These are phyloP conservation scores for Diaporthe ilicicola DNA, from an alignment of 2,329 filamentous ascomycete species.

Conservation along the genomic window DNA sequence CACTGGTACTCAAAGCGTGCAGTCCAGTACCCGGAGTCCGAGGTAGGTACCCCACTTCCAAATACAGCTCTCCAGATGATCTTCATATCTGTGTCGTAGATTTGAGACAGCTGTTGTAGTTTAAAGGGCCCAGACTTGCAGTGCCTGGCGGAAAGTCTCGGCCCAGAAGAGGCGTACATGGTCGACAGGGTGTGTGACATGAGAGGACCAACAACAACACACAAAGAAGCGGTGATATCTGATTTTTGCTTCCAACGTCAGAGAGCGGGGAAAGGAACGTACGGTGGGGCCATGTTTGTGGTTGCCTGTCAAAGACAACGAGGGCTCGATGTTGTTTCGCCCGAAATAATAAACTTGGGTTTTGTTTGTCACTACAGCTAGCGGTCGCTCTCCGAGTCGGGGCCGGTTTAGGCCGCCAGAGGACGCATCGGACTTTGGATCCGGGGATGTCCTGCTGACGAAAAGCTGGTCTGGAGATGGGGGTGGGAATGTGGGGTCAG, in stretches of 20 bases:
- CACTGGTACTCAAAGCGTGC: background rate
- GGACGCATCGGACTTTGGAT: background rate
- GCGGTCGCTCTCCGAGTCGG: slow-evolving; percentile 10
- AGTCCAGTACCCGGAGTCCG: background rate
- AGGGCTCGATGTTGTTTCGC: background rate
- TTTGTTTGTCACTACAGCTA: background rate
- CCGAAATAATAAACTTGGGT: background rate
- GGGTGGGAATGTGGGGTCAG: slow-evolving; percentile 6
- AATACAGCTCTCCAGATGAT: background rate
- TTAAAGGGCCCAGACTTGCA: background rate
- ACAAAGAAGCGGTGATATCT: background rate
- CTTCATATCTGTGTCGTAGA: background rate
- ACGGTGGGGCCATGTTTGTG: background rate
- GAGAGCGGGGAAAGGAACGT: background rate
- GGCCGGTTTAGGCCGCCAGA: background rate
- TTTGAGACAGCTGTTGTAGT: background rate
- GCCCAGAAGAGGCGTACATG: background rate
- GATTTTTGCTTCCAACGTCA: background rate
- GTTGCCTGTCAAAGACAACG: background rate
- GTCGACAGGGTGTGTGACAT: background rate
- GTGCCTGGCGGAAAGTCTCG: background rate
- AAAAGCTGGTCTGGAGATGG: background rate
- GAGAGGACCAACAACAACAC: background rate
- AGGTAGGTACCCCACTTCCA: background rate
- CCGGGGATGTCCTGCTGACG: slow-evolving; percentile 10